A percentile compares a stretch with the other conserved stretches of the same genome.
Conservation (phyloP, 2,329 filamentous ascomycete species). For the Sporothrix brasiliensis region DNA sequence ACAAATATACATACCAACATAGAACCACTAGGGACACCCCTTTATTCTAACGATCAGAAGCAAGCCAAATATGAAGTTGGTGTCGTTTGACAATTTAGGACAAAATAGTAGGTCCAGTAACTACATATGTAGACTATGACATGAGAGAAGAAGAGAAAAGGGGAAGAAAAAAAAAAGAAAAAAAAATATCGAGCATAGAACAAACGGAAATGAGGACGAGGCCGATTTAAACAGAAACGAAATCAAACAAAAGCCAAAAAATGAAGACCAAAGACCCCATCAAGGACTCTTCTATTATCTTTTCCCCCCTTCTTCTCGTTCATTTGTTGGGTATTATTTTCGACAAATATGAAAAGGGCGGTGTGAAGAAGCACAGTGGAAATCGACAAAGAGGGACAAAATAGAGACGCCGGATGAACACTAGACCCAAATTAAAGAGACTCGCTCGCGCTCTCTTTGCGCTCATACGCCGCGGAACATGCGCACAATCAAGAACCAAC, state of each 20-base stretch:
- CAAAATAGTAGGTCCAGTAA: neutral
- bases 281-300: slow-evolving; percentile 1
- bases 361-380: neutral
- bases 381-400: slow-evolving; percentile 8
- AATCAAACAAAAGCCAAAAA: slow-evolving; percentile 15
- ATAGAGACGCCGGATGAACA: slow-evolving; percentile 3
- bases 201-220: neutral
- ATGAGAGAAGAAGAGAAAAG: neutral
- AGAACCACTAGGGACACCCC: neutral
- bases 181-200: neutral
- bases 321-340: slow-evolving; percentile 33
- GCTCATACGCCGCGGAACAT: slow-evolving; percentile 72
- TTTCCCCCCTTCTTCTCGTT: slow-evolving; percentile 16
- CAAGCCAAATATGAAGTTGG: neutral
- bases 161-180: no score
- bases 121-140: slow-evolving; percentile 1
- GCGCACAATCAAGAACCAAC: slow-evolving; percentile 90
- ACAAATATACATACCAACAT: no score
- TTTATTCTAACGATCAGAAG: neutral
- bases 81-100: neutral
- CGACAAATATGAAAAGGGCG: slow-evolving; percentile 24
- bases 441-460: neutral
- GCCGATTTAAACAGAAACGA: neutral
- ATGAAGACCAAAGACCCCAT: slow-evolving; percentile 5
- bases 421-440: neutral